Conservation (phyloP, 2,329 filamentous ascomycete species). For the Penicillium hesseltinei region DNA sequence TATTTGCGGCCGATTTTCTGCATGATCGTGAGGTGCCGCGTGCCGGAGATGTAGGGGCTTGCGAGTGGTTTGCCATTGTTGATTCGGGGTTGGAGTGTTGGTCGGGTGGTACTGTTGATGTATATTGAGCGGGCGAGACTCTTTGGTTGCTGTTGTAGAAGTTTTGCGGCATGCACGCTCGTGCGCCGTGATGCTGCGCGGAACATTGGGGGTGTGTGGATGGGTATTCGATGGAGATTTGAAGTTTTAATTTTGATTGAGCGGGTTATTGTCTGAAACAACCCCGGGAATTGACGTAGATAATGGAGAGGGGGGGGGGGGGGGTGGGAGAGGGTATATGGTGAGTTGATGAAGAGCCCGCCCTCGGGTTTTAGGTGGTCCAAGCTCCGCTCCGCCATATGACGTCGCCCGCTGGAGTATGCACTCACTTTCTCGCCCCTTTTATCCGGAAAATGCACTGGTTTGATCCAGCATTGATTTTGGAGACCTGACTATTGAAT, state of each 20-base stretch:
- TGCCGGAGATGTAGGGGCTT: conserved; percentile 1
- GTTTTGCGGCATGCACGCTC: conserved; percentile 23
- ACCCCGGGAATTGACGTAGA: not conserved
- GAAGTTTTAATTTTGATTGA: not conserved
- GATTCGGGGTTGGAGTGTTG: conserved; percentile 9
- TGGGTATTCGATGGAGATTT: not conserved
- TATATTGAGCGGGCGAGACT: conserved; percentile 23
- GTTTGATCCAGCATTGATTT: not conserved
- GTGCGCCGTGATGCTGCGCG: conserved; percentile 30
- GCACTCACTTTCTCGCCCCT: not conserved
- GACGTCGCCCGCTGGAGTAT: conserved; percentile 23
- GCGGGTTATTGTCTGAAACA: not conserved
- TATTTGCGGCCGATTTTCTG: conserved; percentile 35
- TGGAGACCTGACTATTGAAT: not conserved
- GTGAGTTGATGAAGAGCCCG: conserved; percentile 9
- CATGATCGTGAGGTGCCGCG: conserved; percentile 27
- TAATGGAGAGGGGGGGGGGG: not conserved
- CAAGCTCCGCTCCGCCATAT: conserved; percentile 30
- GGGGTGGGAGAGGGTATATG: not conserved
- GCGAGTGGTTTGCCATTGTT: conserved; percentile 3
- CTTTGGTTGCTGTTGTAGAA: conserved; percentile 18
- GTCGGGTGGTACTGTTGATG: conserved; percentile 16
- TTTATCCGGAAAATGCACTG: not conserved
- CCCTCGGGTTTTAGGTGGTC: conserved; percentile 24
- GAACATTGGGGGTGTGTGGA: conserved; percentile 22